Base-by-base conservation (phyloP, 1,284 basidiomycete species). In the Trichosporon asahii region DNA sequence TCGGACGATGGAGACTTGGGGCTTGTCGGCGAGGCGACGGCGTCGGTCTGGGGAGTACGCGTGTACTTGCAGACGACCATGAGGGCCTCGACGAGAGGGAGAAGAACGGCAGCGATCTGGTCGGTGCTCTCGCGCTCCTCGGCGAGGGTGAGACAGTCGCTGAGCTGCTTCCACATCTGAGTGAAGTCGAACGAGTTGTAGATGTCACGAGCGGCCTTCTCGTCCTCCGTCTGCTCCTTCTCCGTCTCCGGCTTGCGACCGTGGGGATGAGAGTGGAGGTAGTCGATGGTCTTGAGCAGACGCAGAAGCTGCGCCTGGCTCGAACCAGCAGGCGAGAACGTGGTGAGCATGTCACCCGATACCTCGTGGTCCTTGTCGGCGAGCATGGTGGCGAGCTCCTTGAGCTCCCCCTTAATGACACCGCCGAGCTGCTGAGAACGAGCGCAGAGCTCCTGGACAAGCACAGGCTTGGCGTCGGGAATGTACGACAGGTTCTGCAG, bases 61-160 rank as follows among this genome's bases (percentile, higher is more conserved):
- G 70, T 74, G 80, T 97, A 94, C 83, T 98, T 98, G 88, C 94
- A 98, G 29, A 99, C 93, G 1, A 99, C 96, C 94, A 99, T 98
- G 73, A 99, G 85, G 0, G 94, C 89, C 82, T 98, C 95, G 73
- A 98, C 95, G 40, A 97, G 86, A 12, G 95, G 95, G 21, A 98
- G 85, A 0, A 98, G 86, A 25, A 96, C 92, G 0, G 93, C 95
- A 1, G 93, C 92, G 65, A 95, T 90, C 78, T 95, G 92, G 72
- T 93, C 92, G 64, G 90, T 89, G 74, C 91, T 89, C 0, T 90
- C 86, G 72, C 90, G 90, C 73, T 90, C 89, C 79, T 94, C 92
- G 68, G 97, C 90, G 65, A 90, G 85, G 0, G 88, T 88, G 35
- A 98, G 86, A 78, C 94, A 95, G 75, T 93, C 90, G 33, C 94